These are phyloP conservation scores for Schizophyllum amplum DNA, from an alignment of 1,284 basidiomycete species.

Conservation along the genomic window DNA sequence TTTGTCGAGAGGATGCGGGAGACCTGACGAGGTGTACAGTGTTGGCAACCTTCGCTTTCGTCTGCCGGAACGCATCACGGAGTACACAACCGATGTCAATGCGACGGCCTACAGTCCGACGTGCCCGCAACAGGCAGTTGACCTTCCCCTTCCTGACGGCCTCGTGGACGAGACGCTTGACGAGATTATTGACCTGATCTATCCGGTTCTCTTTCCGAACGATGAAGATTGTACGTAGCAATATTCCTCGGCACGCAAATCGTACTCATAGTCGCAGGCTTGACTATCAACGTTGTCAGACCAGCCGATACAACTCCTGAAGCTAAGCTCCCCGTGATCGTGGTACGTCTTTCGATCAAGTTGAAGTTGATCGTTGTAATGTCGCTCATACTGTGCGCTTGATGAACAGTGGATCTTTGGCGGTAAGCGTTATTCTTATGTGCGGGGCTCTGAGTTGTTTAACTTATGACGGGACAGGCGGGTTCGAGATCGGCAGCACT, in stretches of 20 bases:
- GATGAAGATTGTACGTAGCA: conserved; percentile 39
- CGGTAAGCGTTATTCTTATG: conserved; percentile 23
- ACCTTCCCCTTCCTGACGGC: conserved; percentile 24
- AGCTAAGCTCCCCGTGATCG: conserved; percentile 45
- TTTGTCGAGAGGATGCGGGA: background rate
- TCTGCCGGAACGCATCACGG: conserved; percentile 31
- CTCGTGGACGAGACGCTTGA: conserved; percentile 27
- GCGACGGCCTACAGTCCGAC: conserved; percentile 35
- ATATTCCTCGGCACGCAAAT: background rate
- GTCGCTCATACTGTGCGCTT: too few relatives aligned
- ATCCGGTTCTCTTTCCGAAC: conserved; percentile 24
- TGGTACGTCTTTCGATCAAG: conserved; percentile 29
- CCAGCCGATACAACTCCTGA: conserved; percentile 29
- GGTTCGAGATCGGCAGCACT: conserved; percentile 33
- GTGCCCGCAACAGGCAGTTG: conserved; percentile 40
- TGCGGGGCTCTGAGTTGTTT: background rate
- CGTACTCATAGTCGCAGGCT: conserved; percentile 26
- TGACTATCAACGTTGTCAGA: conserved; percentile 49
- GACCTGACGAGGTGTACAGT: conserved; percentile 16
- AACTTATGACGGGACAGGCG: conserved; percentile 23
- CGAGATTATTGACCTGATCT: conserved; percentile 27
- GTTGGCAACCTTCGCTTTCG: conserved; percentile 40
- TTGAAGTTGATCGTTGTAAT: too few relatives aligned
- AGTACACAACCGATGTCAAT: conserved; percentile 31
- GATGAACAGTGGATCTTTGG: conserved; percentile 58